Evolutionary conservation across 192 early-diverging fungal species (phyloP), one percentile per base, ranked within the genome.

Genomic region (Podila clonocystis): DNA sequence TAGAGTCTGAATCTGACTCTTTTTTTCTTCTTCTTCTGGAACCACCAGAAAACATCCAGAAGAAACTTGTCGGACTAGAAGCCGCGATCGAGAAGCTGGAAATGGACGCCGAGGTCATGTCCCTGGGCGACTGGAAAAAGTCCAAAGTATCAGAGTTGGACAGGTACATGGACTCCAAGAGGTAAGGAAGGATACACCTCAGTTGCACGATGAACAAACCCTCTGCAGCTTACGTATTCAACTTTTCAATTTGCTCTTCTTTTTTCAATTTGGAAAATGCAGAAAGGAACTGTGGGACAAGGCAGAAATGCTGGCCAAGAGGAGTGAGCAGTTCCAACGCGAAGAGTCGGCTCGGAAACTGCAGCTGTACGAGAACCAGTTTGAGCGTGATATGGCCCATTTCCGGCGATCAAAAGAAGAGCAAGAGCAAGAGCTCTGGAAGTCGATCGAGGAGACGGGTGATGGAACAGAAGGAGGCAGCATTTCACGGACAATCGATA

Each of bases 201-300:
- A 45, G 8, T 0, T 9, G n/a, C 19, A 24, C 2, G 7, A 22
- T 55, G 24, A 7, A 24, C 52, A n/a, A 45, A 13, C 13, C 0
- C 13, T 45, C 13, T 1, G 41, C 41, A 45, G 2, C 13, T 48
- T 29, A 7, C 31, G 34, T 24, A 19, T 1, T 50, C 48, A 20
- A 50, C 13, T 48, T 13, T 29, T 36, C 8, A 48, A 5, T 50
- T 36, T 62, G n/a, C n/a, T 57, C 26, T 48, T 36, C 9, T 38
- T 64, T n/a, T 50, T n/a, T 5, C 7, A 36, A 36, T 11, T 29
- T 61, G 26, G 1, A 17, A 36, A 33, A 24, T 26, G 0, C 48
- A 77, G 71, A 28, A 80, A 68, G 20, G 70, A 80, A 13, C 58
- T 80, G 1, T 80, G 77, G 77, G 71, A 80, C 26, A 80, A 80